Evolutionary conservation across 441 rosid genomes (phyloP).

Genomic region (Arabidopsis hybrid): DNA sequence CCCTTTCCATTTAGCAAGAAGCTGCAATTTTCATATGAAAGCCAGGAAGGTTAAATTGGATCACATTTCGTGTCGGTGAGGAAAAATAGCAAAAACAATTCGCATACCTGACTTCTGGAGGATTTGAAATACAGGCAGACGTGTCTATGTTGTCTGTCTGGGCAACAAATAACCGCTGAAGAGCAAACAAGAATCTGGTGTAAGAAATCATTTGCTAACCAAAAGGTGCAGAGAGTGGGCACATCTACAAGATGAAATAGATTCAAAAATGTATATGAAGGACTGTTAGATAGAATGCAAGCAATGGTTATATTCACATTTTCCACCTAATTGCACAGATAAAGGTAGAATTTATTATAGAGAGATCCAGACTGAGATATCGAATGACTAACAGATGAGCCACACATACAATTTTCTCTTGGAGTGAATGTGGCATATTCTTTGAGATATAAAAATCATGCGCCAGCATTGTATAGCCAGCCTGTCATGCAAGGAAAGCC

Average conservation of each 20-base stretch:
- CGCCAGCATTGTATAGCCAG: conserved; percentile 73
- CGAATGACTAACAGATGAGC: not conserved
- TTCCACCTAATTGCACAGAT: conserved; percentile 1
- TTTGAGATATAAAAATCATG: conserved; percentile 80
- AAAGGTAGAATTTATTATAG: not conserved
- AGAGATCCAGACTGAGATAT: not conserved
- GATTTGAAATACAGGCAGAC: conserved; percentile 79
- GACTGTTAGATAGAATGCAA: conserved; percentile 10
- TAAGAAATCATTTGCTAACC: conserved; percentile 23
- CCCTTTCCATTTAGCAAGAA: conserved; percentile 83
- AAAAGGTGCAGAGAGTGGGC: conserved; percentile 8
- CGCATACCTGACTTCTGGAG: conserved; percentile 81
- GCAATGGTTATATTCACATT: conserved; percentile 6
- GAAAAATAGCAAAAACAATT: conserved; percentile 11
- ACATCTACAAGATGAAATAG: conserved; percentile 15
- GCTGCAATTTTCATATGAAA: conserved; percentile 53
- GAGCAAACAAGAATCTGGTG: conserved; percentile 33
- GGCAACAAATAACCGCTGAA: conserved; percentile 80
- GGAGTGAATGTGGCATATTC: conserved; percentile 50
- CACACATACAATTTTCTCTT: conserved; percentile 79
- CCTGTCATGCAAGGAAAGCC: conserved; percentile 52
- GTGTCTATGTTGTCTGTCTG: conserved; percentile 72
- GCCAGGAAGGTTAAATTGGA: conserved; percentile 38
- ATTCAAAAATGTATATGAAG: conserved; percentile 5
- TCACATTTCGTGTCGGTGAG: conserved; percentile 2